phyloP scores from a whole-genome alignment of 2,329 filamentous ascomycete genomes.

The Pleochaeta shiraiana region DNA sequence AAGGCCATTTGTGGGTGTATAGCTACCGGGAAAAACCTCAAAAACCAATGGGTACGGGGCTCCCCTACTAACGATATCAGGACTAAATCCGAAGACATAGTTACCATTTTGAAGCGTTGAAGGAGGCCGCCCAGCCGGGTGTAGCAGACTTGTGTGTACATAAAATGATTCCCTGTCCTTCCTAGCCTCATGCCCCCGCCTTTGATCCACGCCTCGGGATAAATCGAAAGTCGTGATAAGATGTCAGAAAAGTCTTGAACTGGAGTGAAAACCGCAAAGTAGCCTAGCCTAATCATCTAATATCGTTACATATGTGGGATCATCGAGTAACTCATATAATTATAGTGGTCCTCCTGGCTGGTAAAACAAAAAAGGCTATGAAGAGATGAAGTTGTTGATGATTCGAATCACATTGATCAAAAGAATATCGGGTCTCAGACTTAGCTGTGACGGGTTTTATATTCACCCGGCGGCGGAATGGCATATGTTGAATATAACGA shows the following conservation, averaged over 20 bases:
- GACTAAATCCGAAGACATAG: background rate
- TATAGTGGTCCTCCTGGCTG: background rate
- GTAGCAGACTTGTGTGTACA: background rate
- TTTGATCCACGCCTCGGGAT: background rate
- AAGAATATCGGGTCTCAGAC: background rate
- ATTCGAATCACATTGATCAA: background rate
- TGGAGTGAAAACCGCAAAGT: background rate
- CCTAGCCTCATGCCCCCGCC: background rate
- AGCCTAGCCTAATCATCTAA: background rate
- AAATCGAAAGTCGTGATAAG: background rate
- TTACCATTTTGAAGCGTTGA: background rate
- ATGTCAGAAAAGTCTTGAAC: background rate
- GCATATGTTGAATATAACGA: conserved; percentile 1
- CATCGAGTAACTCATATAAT: background rate
- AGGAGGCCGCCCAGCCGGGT: background rate
- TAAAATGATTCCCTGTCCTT: background rate
- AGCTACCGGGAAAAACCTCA: background rate
- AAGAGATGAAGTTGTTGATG: background rate
- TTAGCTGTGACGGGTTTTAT: background rate
- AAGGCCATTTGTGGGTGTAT: background rate
- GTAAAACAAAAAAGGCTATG: background rate
- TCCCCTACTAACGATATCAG: no score
- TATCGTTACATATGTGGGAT: background rate
- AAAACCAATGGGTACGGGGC: background rate
- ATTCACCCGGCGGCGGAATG: background rate